Evolutionary conservation across 345 rosid genomes (phyloP).

Genomic region (Acer campestre): DNA sequence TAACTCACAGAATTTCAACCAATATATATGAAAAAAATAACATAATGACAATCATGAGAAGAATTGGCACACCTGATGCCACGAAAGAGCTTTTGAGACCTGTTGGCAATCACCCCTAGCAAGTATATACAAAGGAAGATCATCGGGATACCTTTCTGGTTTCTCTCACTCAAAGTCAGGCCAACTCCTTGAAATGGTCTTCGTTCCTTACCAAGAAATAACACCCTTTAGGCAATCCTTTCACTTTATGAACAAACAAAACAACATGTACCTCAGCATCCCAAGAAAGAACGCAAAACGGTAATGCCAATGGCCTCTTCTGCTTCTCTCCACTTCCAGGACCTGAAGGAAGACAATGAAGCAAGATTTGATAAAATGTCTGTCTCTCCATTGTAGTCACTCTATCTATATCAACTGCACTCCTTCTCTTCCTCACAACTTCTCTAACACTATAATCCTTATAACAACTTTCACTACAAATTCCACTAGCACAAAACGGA

Average conservation of each 20-base stretch:
- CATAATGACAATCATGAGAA: background rate
- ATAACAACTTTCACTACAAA: slow-evolving; percentile 48
- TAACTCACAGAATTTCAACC: background rate
- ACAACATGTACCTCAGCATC: slow-evolving; percentile 88
- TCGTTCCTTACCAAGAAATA: slow-evolving; percentile 84
- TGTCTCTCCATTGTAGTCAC: slow-evolving; percentile 58
- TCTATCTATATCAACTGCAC: slow-evolving; percentile 87
- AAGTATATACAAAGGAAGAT: slow-evolving; percentile 70
- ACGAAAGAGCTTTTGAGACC: slow-evolving; percentile 70
- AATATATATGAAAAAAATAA: background rate
- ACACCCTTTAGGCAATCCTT: slow-evolving; percentile 70
- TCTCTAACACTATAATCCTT: slow-evolving; percentile 46
- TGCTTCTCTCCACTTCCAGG: slow-evolving; percentile 50
- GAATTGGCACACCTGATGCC: slow-evolving; percentile 63
- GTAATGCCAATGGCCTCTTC: slow-evolving; percentile 57
- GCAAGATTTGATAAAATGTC: slow-evolving; percentile 71
- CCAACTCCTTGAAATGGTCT: slow-evolving; percentile 67
- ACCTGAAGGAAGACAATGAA: slow-evolving; percentile 86
- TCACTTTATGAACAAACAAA: slow-evolving; percentile 79
- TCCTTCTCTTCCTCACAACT: slow-evolving; percentile 76
- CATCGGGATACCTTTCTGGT: slow-evolving; percentile 76
- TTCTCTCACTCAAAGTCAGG: slow-evolving; percentile 67
- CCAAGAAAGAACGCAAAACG: slow-evolving; percentile 82
- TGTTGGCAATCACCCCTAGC: slow-evolving; percentile 55
- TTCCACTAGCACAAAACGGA: slow-evolving; percentile 48